These are phyloP conservation scores for Papiliotrema laurentii DNA, from an alignment of 1,284 basidiomycete species.

Conservation along the genomic window DNA sequence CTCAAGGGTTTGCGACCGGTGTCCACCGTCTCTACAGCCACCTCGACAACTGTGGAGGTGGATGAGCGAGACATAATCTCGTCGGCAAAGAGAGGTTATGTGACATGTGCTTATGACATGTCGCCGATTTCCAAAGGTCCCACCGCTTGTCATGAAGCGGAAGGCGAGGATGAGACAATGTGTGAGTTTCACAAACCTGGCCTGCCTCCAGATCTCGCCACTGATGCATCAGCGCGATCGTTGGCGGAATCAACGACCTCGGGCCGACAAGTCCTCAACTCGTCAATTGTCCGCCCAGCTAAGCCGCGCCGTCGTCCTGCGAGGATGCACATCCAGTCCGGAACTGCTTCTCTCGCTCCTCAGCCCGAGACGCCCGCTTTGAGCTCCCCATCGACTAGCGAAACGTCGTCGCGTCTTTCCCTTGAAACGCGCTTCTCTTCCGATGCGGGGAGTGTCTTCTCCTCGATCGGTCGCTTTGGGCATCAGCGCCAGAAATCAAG, in stretches of 20 bases:
- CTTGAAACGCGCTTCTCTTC: slow-evolving; percentile 32
- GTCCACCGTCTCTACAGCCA: slow-evolving; percentile 19
- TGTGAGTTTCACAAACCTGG: no score
- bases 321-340: slow-evolving; percentile 20
- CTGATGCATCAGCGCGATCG: neutral
- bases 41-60: slow-evolving; percentile 5
- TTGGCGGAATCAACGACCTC: slow-evolving; percentile 1
- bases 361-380: slow-evolving; percentile 31
- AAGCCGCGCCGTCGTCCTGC: slow-evolving; percentile 25
- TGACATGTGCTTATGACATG: neutral
- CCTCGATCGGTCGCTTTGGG: slow-evolving; percentile 10
- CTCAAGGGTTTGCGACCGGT: slow-evolving; percentile 28
- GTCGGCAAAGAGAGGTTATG: slow-evolving; percentile 11
- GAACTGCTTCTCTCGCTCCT: slow-evolving; percentile 3
- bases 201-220: neutral
- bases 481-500: slow-evolving; percentile 35
- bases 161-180: slow-evolving; percentile 23
- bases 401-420: slow-evolving; percentile 32
- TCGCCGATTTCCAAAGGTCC: slow-evolving; percentile 3
- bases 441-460: slow-evolving; percentile 9
- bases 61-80: slow-evolving; percentile 30
- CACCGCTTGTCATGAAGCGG: slow-evolving; percentile 19
- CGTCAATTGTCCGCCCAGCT: slow-evolving; percentile 19
- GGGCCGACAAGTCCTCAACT: slow-evolving; percentile 15
- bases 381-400: slow-evolving; percentile 34